phyloP scores from a whole-genome alignment of 768 basidiomycete genomes.

The Arthromyces matolae region DNA sequence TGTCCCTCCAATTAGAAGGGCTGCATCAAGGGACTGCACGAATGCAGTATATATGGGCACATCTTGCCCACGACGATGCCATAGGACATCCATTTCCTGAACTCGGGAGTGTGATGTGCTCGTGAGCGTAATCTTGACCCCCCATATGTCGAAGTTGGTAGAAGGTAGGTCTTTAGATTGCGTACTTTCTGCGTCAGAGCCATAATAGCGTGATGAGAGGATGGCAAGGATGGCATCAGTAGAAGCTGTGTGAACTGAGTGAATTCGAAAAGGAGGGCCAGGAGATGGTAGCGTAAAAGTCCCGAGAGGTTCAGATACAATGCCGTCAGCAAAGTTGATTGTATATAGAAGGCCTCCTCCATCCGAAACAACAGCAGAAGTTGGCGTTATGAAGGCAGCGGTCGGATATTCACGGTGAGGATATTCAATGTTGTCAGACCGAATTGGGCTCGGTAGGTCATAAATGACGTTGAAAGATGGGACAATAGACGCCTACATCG shows the following conservation, averaged over 20 bases:
- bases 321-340: constrained; percentile 40
- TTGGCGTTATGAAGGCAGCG: constrained; percentile 49
- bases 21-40: constrained; percentile 38
- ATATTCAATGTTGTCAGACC: constrained; percentile 33
- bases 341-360: constrained; percentile 68
- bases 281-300: constrained; percentile 44
- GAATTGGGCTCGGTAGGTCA: constrained; percentile 55
- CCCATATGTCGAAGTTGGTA: constrained; percentile 65
- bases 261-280: constrained; percentile 36
- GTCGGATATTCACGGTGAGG: constrained; percentile 75
- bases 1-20: constrained; percentile 58
- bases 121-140: constrained; percentile 47
- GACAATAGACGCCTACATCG: constrained; percentile 45
- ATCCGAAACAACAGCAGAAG: constrained; percentile 57
- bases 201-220: constrained; percentile 6
- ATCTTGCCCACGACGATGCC: constrained; percentile 66
- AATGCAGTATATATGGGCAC: constrained; percentile 62
- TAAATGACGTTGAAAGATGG: constrained; percentile 57
- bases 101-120: constrained; percentile 28
- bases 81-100: constrained; percentile 49
- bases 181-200: neutral
- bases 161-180: too few species aligned
- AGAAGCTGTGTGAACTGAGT: constrained; percentile 9
- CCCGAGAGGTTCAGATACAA: constrained; percentile 45
- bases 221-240: constrained; percentile 1